Base-by-base conservation (phyloP, 441 rosid genomes). In the Populus hybrid region DNA sequence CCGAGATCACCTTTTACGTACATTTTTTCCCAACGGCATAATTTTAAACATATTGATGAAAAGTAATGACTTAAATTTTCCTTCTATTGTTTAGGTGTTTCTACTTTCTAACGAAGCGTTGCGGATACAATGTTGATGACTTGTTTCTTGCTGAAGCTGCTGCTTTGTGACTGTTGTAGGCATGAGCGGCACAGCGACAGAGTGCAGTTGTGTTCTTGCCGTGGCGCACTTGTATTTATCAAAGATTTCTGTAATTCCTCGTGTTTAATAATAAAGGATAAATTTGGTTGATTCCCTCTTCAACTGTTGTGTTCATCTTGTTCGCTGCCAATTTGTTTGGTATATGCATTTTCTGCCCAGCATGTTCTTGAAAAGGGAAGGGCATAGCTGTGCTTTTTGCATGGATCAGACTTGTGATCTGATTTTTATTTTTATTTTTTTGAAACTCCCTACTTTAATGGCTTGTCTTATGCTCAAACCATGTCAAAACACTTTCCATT, bases 61-160 rank as follows among this genome's bases (percentile, higher is more conserved):
- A 65, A 16, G 6, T n/a, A 32, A 5, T 66, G 71, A 40, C 16
- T 75, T 66, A 42, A 63, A 14, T 24, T 10, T 26, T 40, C 5
- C 21, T 57, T 73, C 24, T 54, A 65, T 63, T 64, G 23, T 64
- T 73, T 66, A 75, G 77, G 71, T 40, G 65, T 28, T 28, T 28
- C 30, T 28, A 2, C 4, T 1, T 18, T 26, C 10, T 5, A 35
- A 35, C 0, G 7, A 35, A 35, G 36, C 6, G 36, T 35, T 35
- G 36, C 36, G 6, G 36, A 35, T 35, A 35, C 36, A 35, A 35
- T 35, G 36, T 5, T 71, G 26, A 8, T 6, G 67, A 57, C 6
- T 11, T 54, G 75, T 32, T 61, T n/a, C 32, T 28, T 28, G 38
- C 35, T 74, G 28, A 66, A 75, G 63, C 63, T 24, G 38, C 5